Evolutionary conservation across 306 rosid genomes (phyloP), one percentile per base, ranked within the genome.

Genomic region (Acacia crassicarpa): DNA sequence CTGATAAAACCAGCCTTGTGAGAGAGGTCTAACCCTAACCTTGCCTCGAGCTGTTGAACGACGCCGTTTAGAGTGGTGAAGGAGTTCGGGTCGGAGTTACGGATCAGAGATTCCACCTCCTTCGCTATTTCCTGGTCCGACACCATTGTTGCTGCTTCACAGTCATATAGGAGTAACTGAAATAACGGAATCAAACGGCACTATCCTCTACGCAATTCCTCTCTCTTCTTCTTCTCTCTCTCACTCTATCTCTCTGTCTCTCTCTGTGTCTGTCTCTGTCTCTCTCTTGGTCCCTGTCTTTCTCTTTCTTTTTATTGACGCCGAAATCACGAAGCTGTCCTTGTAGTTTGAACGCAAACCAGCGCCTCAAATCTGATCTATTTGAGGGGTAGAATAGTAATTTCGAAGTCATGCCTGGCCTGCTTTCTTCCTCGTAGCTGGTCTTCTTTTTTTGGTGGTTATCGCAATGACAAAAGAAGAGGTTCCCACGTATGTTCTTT

Each of bases 61-160:
- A 92, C 90, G 53, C 85, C 91, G 89, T 78, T 84, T 69, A 92
- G 41, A 45, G 94, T 79, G 6, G 90, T 85, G 20, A 90, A 74
- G 67, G 89, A 83, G 91, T 84, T 92, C 2, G 90, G 91, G 72
- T 87, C 89, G 1, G 91, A 81, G 73, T 87, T 91, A 78, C 90
- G 93, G 23, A 92, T 91, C 51, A 92, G 80, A 44, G 88, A 84
- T 84, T 92, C 92, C 66, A 92, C 97, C 27, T 88, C 91, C 88
- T 85, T 75, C 10, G 97, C 97, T 77, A 92, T 83, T 38, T 92
- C 97, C 69, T 92, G 85, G 89, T 92, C 97, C 77, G 94, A 85
- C 90, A 85, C 91, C 94, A 90, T 92, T 85, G 81, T 62, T 85
- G 79, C 63, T 85, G 79, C 68, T 81, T 74, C 78, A 74, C 83